Conservation (phyloP, 2,329 filamentous ascomycete genomes). For the Penicillium brevicompactum region DNA sequence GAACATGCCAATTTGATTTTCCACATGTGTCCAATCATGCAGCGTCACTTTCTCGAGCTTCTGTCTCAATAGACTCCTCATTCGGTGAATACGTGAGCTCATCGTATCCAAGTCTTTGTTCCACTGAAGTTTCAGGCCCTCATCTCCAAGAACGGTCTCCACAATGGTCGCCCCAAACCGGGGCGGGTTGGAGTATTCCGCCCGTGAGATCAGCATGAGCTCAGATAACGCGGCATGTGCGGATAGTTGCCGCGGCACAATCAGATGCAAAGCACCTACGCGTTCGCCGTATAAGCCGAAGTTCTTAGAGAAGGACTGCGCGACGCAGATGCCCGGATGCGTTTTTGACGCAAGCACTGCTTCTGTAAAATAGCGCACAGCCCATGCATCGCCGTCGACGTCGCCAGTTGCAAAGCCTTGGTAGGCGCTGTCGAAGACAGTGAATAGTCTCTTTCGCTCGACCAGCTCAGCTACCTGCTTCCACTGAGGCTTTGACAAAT, state of each 20-base stretch:
- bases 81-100: slow-evolving; percentile 31
- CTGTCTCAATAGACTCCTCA: slow-evolving; percentile 15
- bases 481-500: slow-evolving; percentile 84
- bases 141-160: slow-evolving; percentile 26
- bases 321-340: slow-evolving; percentile 1
- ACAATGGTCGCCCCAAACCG: slow-evolving; percentile 35
- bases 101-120: slow-evolving; percentile 36
- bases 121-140: slow-evolving; percentile 31
- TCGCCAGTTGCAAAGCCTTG: slow-evolving; percentile 90
- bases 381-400: slow-evolving; percentile 74
- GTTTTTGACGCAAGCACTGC: neutral
- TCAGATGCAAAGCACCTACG: neutral
- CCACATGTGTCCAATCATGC: slow-evolving; percentile 36
- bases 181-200: slow-evolving; percentile 32
- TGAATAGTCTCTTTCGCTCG: slow-evolving; percentile 74
- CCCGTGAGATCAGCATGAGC: slow-evolving; percentile 23
- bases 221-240: slow-evolving; percentile 6
- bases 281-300: neutral
- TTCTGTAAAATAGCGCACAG: slow-evolving; percentile 74
- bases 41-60: slow-evolving; percentile 25
- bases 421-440: slow-evolving; percentile 92
- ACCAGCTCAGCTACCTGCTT: slow-evolving; percentile 73
- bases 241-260: neutral
- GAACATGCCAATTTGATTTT: slow-evolving; percentile 46
- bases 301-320: neutral